phyloP scores from a whole-genome alignment of 1,284 basidiomycete species.

The Microbotryum intermedium region DNA sequence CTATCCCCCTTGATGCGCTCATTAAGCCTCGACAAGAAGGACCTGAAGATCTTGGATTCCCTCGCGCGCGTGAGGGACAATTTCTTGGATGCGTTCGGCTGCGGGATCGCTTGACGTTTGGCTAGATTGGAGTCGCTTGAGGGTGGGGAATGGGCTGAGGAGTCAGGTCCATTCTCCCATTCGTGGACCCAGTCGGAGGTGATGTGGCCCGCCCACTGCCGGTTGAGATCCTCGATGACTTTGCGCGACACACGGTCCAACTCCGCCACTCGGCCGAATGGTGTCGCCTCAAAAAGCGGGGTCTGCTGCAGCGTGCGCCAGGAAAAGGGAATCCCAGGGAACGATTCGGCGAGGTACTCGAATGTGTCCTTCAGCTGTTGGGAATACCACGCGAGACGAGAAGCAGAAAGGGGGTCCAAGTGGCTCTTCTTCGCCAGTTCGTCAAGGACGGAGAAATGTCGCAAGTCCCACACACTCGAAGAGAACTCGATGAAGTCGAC shows the following conservation, averaged over 20 bases:
- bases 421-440: constrained; percentile 1
- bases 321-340: constrained; percentile 16
- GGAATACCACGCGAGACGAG: constrained; percentile 25
- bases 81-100: too few species aligned
- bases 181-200: too few species aligned
- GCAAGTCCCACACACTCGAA: constrained; percentile 27
- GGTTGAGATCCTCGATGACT: constrained; percentile 15
- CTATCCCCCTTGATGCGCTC: too few species aligned
- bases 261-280: constrained; percentile 17
- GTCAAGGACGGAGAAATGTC: constrained; percentile 26
- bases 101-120: too few species aligned
- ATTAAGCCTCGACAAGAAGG: too few species aligned
- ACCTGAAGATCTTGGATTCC: too few species aligned
- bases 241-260: constrained; percentile 20
- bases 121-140: too few species aligned
- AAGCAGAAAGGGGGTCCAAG: constrained; percentile 2
- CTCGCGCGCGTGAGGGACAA: too few species aligned
- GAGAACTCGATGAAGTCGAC: constrained; percentile 27
- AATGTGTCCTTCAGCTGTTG: constrained; percentile 11
- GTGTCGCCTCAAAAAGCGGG: constrained; percentile 4
- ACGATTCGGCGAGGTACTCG: constrained; percentile 12
- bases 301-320: constrained; percentile 24
- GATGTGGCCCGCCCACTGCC: too few species aligned
- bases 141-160: too few species aligned
- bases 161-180: too few species aligned